Base-by-base conservation (phyloP, 306 rosid genomes). In the Vicia faba region DNA sequence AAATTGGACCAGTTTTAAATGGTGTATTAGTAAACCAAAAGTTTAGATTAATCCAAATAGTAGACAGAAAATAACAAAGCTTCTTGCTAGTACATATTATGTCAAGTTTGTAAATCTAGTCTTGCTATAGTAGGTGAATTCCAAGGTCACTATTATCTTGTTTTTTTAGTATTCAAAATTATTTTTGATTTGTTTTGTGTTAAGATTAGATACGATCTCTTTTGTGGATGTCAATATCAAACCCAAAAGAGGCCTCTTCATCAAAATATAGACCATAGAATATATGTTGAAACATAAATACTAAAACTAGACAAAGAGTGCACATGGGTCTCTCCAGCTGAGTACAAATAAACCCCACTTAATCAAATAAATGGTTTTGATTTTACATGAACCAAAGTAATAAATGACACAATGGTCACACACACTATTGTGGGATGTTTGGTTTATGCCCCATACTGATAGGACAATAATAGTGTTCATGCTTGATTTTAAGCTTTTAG, bases 321-420 rank as follows among this genome's bases (percentile, higher is more conserved):
- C 40, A 33, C 61, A 71, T 61, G 53, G 82, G 82, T 81, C 65
- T 63, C 56, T 38, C 15, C 46, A 44, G 15, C 48, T 0, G 69
- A 74, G 56, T 31, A 66, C 80, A 81, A 70, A 66, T 62, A 28
- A 73, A 69, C 73, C 83, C 83, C 72, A 79, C 83, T 53, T 58
- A 26, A 36, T 43, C 29, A 40, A 46, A 63, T 73, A 60, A 31
- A 59, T 45, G 45, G 62, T 61, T 64, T 60, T 29, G 71, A 57
- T 76, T 71, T 76, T 68, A 48, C 72, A 78, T 36, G 76, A 73
- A 59, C 70, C 38, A 65, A 71, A 43, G 58, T 19, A 71, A 77
- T 64, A 73, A 81, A 73, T 77, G 71, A 36, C 43, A 69, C 45
- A 71, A 66, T 40, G 70, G 23, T 53, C 62, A 54, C 8, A 35